Conservation (phyloP, 2,329 filamentous ascomycete genomes). For the Aspergillus brunneoviolaceus region DNA sequence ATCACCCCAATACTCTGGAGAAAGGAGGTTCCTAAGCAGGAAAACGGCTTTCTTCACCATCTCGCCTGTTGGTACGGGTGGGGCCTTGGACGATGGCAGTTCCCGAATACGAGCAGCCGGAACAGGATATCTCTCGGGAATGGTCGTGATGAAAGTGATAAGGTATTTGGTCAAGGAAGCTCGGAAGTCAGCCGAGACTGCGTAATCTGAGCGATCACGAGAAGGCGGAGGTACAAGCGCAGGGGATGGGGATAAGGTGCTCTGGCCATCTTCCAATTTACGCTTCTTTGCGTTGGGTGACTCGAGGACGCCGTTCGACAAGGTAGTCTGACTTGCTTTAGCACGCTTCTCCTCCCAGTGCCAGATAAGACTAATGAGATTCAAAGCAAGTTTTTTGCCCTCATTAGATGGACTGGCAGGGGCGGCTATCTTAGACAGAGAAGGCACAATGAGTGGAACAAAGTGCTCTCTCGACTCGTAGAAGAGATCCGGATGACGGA, state of each 20-base stretch:
- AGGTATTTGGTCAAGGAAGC: slow-evolving; percentile 90
- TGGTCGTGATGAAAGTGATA: slow-evolving; percentile 87
- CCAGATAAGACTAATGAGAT: slow-evolving; percentile 87
- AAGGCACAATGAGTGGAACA: slow-evolving; percentile 81
- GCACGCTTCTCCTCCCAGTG: slow-evolving; percentile 87
- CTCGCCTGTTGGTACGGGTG: slow-evolving; percentile 64
- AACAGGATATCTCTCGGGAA: slow-evolving; percentile 80
- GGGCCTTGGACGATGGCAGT: slow-evolving; percentile 46
- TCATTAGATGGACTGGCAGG: slow-evolving; percentile 80
- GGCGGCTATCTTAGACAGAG: slow-evolving; percentile 82
- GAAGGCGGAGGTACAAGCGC: slow-evolving; percentile 45
- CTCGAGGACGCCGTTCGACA: slow-evolving; percentile 52
- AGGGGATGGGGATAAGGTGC: slow-evolving; percentile 56
- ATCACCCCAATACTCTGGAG: slow-evolving; percentile 86
- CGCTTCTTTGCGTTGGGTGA: slow-evolving; percentile 75
- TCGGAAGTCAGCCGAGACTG: slow-evolving; percentile 65
- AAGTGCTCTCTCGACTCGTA: slow-evolving; percentile 94
- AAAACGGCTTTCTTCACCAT: slow-evolving; percentile 82
- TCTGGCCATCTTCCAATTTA: slow-evolving; percentile 66
- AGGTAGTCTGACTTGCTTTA: slow-evolving; percentile 47
- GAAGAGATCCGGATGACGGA: slow-evolving; percentile 87
- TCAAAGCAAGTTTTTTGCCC: slow-evolving; percentile 85
- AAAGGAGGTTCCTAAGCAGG: slow-evolving; percentile 79
- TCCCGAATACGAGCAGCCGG: slow-evolving; percentile 69
- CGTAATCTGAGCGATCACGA: slow-evolving; percentile 62